Evolutionary conservation across 352 stramenopile species (phyloP).

Genomic region (Phytophthora constricta): DNA sequence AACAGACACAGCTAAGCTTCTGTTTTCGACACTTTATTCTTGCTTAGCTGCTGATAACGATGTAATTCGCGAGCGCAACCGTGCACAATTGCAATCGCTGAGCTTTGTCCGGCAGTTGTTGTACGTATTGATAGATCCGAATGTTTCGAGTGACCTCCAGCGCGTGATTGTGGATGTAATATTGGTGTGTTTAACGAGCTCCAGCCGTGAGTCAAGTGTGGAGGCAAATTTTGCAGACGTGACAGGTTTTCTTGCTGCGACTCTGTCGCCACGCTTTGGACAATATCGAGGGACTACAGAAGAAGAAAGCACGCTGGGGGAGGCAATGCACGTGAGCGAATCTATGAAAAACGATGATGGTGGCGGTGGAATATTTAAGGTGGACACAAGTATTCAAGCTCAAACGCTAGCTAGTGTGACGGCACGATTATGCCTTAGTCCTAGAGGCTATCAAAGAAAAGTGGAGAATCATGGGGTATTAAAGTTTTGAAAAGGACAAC

Average conservation of each 20-base stretch:
- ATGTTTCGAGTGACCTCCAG: constrained; percentile 53
- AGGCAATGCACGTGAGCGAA: constrained; percentile 7
- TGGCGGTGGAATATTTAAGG: constrained; percentile 1
- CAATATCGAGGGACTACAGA: constrained; percentile 16
- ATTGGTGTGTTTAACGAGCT: constrained; percentile 68
- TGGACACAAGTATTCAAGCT: constrained; percentile 3
- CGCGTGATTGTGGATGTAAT: constrained; percentile 72
- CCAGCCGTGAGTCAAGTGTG: constrained; percentile 34
- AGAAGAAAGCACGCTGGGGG: constrained; percentile 13
- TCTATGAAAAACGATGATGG: background rate
- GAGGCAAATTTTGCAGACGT: constrained; percentile 76
- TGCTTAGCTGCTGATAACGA: constrained; percentile 57
- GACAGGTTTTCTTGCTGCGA: constrained; percentile 62
- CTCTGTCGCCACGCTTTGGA: constrained; percentile 63
- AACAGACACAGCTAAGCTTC: constrained; percentile 43
- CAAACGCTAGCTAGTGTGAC: constrained; percentile 35
- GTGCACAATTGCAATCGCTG: constrained; percentile 64
- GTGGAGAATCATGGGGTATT: constrained; percentile 10
- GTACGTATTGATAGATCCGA: constrained; percentile 72
- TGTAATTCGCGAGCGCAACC: constrained; percentile 58
- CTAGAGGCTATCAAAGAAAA: constrained; percentile 37
- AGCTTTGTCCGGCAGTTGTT: constrained; percentile 70
- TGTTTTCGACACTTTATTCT: constrained; percentile 75
- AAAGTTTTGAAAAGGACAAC: constrained; percentile 1
- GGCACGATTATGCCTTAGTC: constrained; percentile 51